Evolutionary conservation across 495 filamentous ascomycete genomes (phyloP).

Genomic region (Aspergillus carlsbadensis): DNA sequence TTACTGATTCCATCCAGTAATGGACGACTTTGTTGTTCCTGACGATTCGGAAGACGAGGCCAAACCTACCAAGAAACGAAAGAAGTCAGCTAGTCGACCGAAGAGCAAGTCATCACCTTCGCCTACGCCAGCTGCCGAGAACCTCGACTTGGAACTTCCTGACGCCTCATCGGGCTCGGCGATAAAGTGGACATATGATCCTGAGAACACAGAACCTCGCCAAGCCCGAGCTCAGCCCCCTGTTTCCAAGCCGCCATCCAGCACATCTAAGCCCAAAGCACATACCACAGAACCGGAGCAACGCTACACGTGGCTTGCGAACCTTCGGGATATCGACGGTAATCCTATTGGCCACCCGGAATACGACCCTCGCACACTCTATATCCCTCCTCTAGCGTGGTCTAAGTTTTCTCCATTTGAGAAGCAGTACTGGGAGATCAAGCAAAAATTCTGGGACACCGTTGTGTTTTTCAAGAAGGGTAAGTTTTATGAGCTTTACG

Average conservation of each 20-base stretch:
- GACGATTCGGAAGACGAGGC: slow-evolving; percentile 81
- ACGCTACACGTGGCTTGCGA: slow-evolving; percentile 86
- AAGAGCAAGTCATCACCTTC: slow-evolving; percentile 56
- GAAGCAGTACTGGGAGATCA: slow-evolving; percentile 99
- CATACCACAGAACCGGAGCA: slow-evolving; percentile 76
- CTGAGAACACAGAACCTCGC: slow-evolving; percentile 63
- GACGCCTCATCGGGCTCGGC: slow-evolving; percentile 70
- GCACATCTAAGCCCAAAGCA: slow-evolving; percentile 68
- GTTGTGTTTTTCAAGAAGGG: slow-evolving; percentile 99
- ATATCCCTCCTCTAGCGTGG: slow-evolving; percentile 78
- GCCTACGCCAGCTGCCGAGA: slow-evolving; percentile 44
- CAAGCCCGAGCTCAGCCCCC: slow-evolving; percentile 48
- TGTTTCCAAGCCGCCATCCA: slow-evolving; percentile 45
- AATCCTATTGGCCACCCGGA: slow-evolving; percentile 80
- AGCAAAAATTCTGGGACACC: slow-evolving; percentile 95
- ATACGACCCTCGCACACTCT: slow-evolving; percentile 88
- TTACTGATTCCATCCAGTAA: slow-evolving; percentile 49
- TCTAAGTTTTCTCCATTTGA: slow-evolving; percentile 86
- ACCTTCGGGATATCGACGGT: slow-evolving; percentile 76
- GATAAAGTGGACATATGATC: slow-evolving; percentile 82
- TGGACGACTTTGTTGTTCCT: slow-evolving; percentile 80
- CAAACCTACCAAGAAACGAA: slow-evolving; percentile 67
- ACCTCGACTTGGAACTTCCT: slow-evolving; percentile 48
- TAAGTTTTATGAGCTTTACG: slow-evolving; percentile 98
- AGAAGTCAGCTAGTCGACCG: slow-evolving; percentile 53